Evolutionary conservation across 495 filamentous ascomycete genomes (phyloP).

Genomic region (Penicillium atrosanguineum): DNA sequence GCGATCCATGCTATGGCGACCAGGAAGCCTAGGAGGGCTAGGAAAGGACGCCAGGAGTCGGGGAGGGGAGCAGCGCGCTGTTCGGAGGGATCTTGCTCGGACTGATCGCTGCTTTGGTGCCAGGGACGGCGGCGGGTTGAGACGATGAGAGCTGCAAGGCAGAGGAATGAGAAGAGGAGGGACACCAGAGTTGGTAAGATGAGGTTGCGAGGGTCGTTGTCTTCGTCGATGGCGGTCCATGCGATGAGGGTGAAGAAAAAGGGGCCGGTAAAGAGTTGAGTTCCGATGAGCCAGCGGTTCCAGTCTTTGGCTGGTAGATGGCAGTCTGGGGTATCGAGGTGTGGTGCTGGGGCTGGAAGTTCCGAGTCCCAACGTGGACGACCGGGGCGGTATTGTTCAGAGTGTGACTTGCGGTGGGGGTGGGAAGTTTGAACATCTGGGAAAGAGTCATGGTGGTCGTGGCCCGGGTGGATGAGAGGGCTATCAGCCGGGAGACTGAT

Average conservation of each 20-base stretch:
- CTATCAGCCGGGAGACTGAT: conserved; percentile 46
- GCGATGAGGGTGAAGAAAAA: conserved; percentile 74
- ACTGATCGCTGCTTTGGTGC: conserved; percentile 1
- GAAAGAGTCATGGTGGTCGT: conserved; percentile 5
- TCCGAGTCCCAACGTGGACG: conserved; percentile 44
- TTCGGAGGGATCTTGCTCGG: conserved; percentile 1
- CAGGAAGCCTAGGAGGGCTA: conserved; percentile 88
- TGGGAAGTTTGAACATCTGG: conserved; percentile 13
- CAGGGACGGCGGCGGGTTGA: conserved; percentile 48
- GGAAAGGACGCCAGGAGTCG: conserved; percentile 60
- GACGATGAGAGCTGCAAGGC: conserved; percentile 60
- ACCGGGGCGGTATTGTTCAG: conserved; percentile 6
- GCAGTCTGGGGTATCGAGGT: conserved; percentile 15
- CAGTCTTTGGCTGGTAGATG: conserved; percentile 52
- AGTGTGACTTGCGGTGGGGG: conserved; percentile 14
- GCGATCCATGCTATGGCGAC: conserved; percentile 95
- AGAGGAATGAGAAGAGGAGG: conserved; percentile 65
- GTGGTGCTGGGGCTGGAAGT: conserved; percentile 29
- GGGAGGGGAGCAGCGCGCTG: conserved; percentile 49
- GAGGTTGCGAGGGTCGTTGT: conserved; percentile 49
- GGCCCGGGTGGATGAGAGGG: conserved; percentile 28
- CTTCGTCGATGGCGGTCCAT: conserved; percentile 66
- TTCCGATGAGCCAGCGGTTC: conserved; percentile 84
- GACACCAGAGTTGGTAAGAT: conserved; percentile 64
- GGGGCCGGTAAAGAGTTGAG: conserved; percentile 86